Base-by-base conservation (phyloP, 2,329 filamentous ascomycete genomes). In the Talaromyces albobiverticillius region DNA sequence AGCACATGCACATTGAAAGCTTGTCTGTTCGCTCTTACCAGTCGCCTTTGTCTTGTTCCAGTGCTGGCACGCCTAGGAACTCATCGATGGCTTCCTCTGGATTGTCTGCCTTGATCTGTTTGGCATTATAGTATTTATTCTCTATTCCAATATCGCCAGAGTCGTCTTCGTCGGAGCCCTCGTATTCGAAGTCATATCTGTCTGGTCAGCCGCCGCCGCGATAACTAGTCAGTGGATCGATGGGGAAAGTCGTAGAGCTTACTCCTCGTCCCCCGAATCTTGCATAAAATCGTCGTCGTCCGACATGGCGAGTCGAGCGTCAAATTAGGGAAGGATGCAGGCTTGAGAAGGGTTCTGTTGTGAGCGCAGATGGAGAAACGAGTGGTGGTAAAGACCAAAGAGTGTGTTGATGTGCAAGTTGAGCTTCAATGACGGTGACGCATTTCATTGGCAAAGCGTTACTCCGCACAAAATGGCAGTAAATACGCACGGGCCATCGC, bases 61-160 rank as follows among this genome's bases (percentile, higher is more conserved):
- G 72, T 13, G 82, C 79, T 4, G 90, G 91, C 59, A 99, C 87
- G 29, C 85, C 88, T n/a, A 97, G 77, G 65, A 99, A 99, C 70
- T 97, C 93, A 32, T 86, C 84, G 53, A 99, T 88, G 2, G 94
- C 94, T 62, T 90, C 90, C 65, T 94, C 84, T 0, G 93, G 91
- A 55, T 92, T 90, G 59, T 87, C 86, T 41, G 80, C 79, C 78
- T 97, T 99, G 69, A 95, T 86, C 76, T 97, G 93, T 76, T 99
- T 99, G 41, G 94, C 94, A 74, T 96, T 97, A 81, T 97, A 99
- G 79, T 99, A 99, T 76, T 96, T 96, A 79, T 99, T 99, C 72
- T 99, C 94, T 70, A 97, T 95, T 62, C 93, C 91, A 64, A 96
- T 89, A 70, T 96, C 90, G 55, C 87, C 91, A 29, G 83, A 85